A percentile compares a stretch with the other conserved stretches of the same genome.
phyloP scores from a whole-genome alignment of 305 asterid species.

The Solanum hybrid region DNA sequence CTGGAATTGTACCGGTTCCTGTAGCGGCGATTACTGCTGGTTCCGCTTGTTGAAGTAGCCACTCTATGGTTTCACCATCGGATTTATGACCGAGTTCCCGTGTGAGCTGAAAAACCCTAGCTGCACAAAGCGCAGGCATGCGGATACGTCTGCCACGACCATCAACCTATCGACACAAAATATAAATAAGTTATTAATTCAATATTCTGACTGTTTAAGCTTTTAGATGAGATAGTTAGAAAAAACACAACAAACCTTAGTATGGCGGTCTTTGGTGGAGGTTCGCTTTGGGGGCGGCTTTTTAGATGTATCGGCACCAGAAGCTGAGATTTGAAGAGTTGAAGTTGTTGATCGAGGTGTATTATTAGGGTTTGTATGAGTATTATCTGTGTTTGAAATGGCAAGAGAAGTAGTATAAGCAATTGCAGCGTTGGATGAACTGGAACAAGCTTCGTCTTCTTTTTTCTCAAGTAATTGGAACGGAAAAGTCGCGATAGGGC shows the following conservation, averaged over 20 bases:
- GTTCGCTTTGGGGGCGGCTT: constrained; percentile 63
- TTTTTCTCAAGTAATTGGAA: constrained; percentile 43
- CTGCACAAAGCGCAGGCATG: constrained; percentile 81
- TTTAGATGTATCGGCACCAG: constrained; percentile 33
- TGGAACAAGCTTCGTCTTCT: constrained; percentile 31
- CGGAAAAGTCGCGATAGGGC: constrained; percentile 31
- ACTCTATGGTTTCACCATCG: constrained; percentile 72
- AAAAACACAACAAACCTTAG: constrained; percentile 23
- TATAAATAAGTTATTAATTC: background rate
- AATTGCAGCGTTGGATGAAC: constrained; percentile 29
- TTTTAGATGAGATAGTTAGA: background rate
- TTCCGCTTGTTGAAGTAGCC: constrained; percentile 81
- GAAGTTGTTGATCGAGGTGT: constrained; percentile 26
- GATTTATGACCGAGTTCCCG: constrained; percentile 81
- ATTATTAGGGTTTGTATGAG: constrained; percentile 17
- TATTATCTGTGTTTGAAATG: constrained; percentile 28
- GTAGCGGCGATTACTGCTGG: constrained; percentile 73
- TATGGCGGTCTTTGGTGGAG: constrained; percentile 75
- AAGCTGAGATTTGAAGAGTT: constrained; percentile 25
- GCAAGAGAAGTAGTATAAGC: constrained; percentile 33
- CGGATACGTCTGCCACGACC: constrained; percentile 89
- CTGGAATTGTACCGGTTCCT: constrained; percentile 79
- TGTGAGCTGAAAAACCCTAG: constrained; percentile 83
- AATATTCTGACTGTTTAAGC: too few relatives aligned
- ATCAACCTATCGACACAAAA: constrained; percentile 26